phyloP scores from a whole-genome alignment of 768 basidiomycete species.

The Naganishia friedmannii region DNA sequence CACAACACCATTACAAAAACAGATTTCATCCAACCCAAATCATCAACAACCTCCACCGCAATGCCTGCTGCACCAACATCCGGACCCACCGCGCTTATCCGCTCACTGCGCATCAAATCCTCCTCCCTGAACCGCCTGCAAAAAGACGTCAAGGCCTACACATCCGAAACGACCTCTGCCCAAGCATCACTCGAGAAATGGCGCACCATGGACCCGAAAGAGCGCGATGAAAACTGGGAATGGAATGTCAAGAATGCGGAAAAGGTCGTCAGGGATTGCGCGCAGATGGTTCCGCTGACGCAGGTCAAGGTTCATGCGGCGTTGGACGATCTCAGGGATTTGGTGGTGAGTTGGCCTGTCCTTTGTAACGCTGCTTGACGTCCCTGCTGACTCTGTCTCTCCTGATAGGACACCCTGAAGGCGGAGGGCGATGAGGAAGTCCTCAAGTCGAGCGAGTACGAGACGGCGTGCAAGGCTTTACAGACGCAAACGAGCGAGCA shows the following conservation, averaged over 20 bases:
- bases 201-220: neutral
- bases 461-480: constrained; percentile 7
- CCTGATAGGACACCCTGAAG: constrained; percentile 12
- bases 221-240: constrained; percentile 19
- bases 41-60: neutral
- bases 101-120: constrained; percentile 12
- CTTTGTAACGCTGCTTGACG: neutral
- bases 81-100: constrained; percentile 15
- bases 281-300: constrained; percentile 37
- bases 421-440: constrained; percentile 14
- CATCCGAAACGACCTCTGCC: constrained; percentile 9
- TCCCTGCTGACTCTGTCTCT: neutral
- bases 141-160: constrained; percentile 16
- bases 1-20: neutral
- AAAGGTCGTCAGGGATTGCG: constrained; percentile 35
- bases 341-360: constrained; percentile 27
- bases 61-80: neutral
- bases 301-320: constrained; percentile 32
- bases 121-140: constrained; percentile 9
- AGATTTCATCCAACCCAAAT: neutral
- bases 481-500: neutral
- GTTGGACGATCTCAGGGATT: constrained; percentile 30
- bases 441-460: constrained; percentile 7
- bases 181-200: constrained; percentile 16
- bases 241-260: constrained; percentile 28